Conservation (phyloP, 352 stramenopile species). For the Phytopythium vexans region DNA sequence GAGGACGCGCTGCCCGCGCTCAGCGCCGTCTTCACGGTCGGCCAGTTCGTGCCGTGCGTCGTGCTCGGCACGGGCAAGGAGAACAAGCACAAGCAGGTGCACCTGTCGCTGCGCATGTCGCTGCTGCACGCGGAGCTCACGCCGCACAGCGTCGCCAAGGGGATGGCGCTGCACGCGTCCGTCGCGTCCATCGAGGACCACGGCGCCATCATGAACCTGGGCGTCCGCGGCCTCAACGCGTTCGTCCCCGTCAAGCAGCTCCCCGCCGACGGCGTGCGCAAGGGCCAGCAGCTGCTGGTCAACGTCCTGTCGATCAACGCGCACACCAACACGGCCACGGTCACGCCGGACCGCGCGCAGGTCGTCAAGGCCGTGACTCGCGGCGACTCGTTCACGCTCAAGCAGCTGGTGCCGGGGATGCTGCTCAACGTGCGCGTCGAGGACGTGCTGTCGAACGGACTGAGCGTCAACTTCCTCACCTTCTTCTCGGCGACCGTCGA, state of each 20-base stretch:
- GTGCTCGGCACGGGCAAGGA: conserved; percentile 73
- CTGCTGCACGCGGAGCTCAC: conserved; percentile 82
- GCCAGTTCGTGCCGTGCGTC: conserved; percentile 85
- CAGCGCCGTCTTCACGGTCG: conserved; percentile 57
- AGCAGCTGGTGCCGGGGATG: conserved; percentile 90
- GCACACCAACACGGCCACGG: conserved; percentile 71
- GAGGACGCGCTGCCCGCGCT: conserved; percentile 43
- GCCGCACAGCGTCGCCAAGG: conserved; percentile 58
- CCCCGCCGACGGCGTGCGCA: conserved; percentile 25
- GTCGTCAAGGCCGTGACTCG: conserved; percentile 78
- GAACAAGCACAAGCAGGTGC: conserved; percentile 84
- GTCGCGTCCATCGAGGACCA: conserved; percentile 93
- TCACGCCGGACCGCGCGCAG: conserved; percentile 61
- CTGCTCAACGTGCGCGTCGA: conserved; percentile 92
- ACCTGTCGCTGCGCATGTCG: conserved; percentile 85
- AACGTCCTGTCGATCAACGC: conserved; percentile 68
- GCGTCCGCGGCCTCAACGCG: conserved; percentile 66
- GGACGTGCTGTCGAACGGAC: conserved; percentile 80
- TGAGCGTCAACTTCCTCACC: conserved; percentile 86
- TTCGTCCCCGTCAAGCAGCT: conserved; percentile 83
- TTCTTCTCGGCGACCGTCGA: conserved; percentile 88
- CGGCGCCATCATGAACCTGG: conserved; percentile 91
- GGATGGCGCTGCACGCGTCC: conserved; percentile 77
- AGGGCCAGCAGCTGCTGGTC: conserved; percentile 70
- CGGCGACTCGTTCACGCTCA: conserved; percentile 82